These are phyloP conservation scores for Zizania latifolia DNA, from an alignment of 176 grass and related monocot species.

Conservation along the genomic window DNA sequence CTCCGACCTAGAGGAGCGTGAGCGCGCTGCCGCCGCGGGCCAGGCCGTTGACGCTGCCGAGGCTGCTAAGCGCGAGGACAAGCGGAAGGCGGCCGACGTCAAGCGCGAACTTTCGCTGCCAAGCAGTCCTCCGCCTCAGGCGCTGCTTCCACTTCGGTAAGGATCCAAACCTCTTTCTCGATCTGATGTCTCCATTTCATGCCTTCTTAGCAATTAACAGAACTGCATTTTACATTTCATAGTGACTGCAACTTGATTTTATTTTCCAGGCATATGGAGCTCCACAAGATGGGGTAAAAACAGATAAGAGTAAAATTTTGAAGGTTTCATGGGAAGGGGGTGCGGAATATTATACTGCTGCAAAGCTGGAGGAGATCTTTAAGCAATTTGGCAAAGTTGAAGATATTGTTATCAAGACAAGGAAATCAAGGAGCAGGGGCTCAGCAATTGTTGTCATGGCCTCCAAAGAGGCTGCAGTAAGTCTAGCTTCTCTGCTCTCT, in stretches of 20 bases:
- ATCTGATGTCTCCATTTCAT: neutral
- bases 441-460: slow-evolving; percentile 78
- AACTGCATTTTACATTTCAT: neutral
- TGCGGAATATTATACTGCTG: slow-evolving; percentile 54
- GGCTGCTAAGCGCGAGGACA: slow-evolving; percentile 33
- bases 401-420: slow-evolving; percentile 76
- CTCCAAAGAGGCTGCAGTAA: slow-evolving; percentile 76
- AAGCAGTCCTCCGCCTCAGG: neutral
- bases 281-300: slow-evolving; percentile 20
- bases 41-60: slow-evolving; percentile 27
- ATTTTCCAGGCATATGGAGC: slow-evolving; percentile 27
- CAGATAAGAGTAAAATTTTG: slow-evolving; percentile 58
- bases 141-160: slow-evolving; percentile 44
- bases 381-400: slow-evolving; percentile 69
- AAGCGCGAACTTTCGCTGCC: slow-evolving; percentile 37
- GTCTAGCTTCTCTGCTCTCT: slow-evolving; percentile 10
- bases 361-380: slow-evolving; percentile 65
- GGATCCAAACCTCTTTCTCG: neutral
- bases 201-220: neutral
- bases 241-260: neutral
- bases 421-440: slow-evolving; percentile 63
- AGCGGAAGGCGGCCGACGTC: slow-evolving; percentile 35
- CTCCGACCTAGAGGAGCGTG: slow-evolving; percentile 74
- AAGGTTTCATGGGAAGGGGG: slow-evolving; percentile 88
- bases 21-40: slow-evolving; percentile 37